phyloP scores from a whole-genome alignment of 345 rosid species.

The Trapa incisa region DNA sequence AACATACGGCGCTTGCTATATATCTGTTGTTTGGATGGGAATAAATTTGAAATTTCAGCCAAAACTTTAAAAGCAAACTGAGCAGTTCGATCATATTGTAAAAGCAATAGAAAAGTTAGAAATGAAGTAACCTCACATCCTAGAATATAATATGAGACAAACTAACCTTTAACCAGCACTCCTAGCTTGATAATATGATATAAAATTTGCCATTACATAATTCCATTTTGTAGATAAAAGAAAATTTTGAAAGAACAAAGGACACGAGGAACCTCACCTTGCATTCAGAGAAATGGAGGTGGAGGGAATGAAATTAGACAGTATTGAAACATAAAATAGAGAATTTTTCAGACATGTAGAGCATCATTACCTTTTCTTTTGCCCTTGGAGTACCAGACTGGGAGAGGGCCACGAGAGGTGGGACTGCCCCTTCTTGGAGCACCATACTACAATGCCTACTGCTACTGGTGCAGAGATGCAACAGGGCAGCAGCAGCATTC shows the following conservation, averaged over 20 bases:
- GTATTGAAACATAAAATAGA: background rate
- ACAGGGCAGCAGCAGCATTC: constrained; percentile 86
- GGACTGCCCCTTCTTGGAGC: constrained; percentile 90
- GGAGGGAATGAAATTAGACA: background rate
- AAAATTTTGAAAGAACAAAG: background rate
- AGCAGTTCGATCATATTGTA: too few species aligned
- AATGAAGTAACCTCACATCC: too few species aligned
- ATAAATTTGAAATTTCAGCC: too few species aligned
- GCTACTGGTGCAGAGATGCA: constrained; percentile 62
- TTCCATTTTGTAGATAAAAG: too few species aligned
- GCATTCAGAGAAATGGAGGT: background rate
- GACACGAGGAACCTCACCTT: background rate
- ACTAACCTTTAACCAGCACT: too few species aligned
- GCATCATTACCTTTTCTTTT: constrained; percentile 66
- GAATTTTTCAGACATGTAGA: background rate
- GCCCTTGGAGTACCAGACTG: constrained; percentile 84
- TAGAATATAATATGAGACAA: too few species aligned
- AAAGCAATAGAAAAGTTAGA: too few species aligned
- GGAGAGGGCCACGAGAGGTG: constrained; percentile 79
- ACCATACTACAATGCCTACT: constrained; percentile 46
- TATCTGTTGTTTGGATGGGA: too few species aligned
- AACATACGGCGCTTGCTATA: too few species aligned
- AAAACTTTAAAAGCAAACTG: background rate
- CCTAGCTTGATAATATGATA: too few species aligned
- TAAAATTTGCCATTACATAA: too few species aligned